A percentile compares a stretch with the other conserved stretches of the same genome.
phyloP scores from a whole-genome alignment of 208 protist genomes.

The Strigomonas oncopelti region DNA sequence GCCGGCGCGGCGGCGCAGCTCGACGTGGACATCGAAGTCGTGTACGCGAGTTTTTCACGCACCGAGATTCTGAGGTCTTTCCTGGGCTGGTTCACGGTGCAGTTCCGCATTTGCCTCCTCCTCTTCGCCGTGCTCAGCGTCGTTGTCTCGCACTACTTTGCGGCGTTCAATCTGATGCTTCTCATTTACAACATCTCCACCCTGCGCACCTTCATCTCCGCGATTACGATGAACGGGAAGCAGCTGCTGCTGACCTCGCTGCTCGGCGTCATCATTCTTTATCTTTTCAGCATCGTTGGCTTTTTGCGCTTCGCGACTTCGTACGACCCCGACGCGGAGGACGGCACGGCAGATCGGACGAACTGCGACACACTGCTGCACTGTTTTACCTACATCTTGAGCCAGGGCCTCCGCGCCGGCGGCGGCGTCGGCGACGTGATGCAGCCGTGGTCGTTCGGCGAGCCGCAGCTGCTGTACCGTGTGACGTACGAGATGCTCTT shows the following conservation, averaged over 20 bases:
- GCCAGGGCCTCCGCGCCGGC: conserved; percentile 68
- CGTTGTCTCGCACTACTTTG: conserved; percentile 63
- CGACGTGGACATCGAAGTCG: conserved; percentile 47
- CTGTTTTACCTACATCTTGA: conserved; percentile 77
- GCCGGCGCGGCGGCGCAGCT: conserved; percentile 30
- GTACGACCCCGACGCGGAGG: conserved; percentile 39
- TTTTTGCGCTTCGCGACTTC: conserved; percentile 52
- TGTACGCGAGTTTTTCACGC: conserved; percentile 39
- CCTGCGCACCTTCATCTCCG: conserved; percentile 67
- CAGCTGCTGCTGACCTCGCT: conserved; percentile 64
- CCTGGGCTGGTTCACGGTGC: conserved; percentile 39
- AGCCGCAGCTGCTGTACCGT: conserved; percentile 38
- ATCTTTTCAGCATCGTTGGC: conserved; percentile 81
- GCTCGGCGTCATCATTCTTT: conserved; percentile 72
- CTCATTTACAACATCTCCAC: conserved; percentile 71
- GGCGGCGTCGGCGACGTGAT: conserved; percentile 84
- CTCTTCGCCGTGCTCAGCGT: conserved; percentile 58
- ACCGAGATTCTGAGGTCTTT: conserved; percentile 39
- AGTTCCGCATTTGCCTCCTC: conserved; percentile 54
- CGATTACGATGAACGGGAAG: conserved; percentile 80
- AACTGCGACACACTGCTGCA: conserved; percentile 66
- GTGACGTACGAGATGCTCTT: conserved; percentile 88
- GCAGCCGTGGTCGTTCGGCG: conserved; percentile 53
- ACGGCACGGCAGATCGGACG: conserved; percentile 17
- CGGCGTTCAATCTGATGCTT: conserved; percentile 68